Percentiles rank a stretch among this genome's conserved stretches.
These are phyloP conservation scores for Auriscalpium vulgare DNA, from an alignment of 768 basidiomycete species.

Conservation along the genomic window DNA sequence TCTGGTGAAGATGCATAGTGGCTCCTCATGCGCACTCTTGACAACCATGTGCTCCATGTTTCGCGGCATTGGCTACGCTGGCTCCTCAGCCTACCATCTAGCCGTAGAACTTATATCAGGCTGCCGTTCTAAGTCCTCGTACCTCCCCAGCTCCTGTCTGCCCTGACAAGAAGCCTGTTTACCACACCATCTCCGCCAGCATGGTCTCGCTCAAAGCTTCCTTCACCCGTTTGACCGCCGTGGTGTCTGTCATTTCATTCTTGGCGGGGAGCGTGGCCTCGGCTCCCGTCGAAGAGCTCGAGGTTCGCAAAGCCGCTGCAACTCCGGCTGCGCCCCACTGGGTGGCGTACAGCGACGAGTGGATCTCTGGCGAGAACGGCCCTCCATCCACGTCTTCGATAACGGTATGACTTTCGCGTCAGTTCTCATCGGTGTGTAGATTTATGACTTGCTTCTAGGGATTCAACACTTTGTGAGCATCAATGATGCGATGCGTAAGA, in stretches of 20 bases:
- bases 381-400: slow-evolving; percentile 27
- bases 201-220: slow-evolving; percentile 1
- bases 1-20: too few species aligned
- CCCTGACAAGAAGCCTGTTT: neutral
- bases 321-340: slow-evolving; percentile 29
- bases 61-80: too few species aligned
- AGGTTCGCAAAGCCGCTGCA: neutral
- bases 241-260: neutral
- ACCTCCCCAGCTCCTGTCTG: too few species aligned
- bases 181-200: neutral
- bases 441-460: slow-evolving; percentile 16
- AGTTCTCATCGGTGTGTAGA: neutral
- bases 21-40: too few species aligned
- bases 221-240: neutral
- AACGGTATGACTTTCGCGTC: slow-evolving; percentile 17
- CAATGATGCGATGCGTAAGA: too few species aligned
- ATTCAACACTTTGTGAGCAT: slow-evolving; percentile 28
- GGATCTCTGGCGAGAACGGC: slow-evolving; percentile 28
- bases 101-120: too few species aligned
- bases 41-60: too few species aligned
- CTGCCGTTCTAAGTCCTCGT: too few species aligned
- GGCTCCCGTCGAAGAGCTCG: neutral
- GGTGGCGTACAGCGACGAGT: slow-evolving; percentile 32
- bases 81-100: too few species aligned
- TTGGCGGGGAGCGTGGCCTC: neutral